phyloP scores from a whole-genome alignment of 495 filamentous ascomycete species.

The Penicillium turbatum region DNA sequence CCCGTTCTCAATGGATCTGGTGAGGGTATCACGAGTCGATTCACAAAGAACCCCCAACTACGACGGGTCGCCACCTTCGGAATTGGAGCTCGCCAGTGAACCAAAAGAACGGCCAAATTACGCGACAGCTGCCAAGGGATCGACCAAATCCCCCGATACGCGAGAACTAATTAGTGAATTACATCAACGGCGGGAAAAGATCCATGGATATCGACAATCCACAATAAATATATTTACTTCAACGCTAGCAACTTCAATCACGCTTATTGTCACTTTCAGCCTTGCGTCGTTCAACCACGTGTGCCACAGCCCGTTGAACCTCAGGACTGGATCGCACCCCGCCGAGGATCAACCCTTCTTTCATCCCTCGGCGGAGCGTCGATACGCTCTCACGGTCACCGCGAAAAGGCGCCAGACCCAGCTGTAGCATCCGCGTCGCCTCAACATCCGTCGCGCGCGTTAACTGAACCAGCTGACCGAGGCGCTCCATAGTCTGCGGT shows the following conservation, averaged over 20 bases:
- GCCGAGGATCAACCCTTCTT: slow-evolving; percentile 73
- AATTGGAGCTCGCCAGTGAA: background rate
- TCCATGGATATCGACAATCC: background rate
- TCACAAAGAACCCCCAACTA: background rate
- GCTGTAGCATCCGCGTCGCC: slow-evolving; percentile 60
- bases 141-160: background rate
- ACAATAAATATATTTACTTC: background rate
- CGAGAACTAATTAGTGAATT: background rate
- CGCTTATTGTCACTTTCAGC: slow-evolving; percentile 19
- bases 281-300: slow-evolving; percentile 53
- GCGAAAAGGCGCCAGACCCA: slow-evolving; percentile 80
- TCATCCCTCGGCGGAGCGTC: slow-evolving; percentile 60
- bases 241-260: slow-evolving; percentile 6
- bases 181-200: background rate
- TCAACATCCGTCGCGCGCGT: slow-evolving; percentile 60
- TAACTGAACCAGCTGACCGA: slow-evolving; percentile 41
- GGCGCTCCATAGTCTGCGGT: slow-evolving; percentile 36
- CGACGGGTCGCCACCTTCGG: background rate
- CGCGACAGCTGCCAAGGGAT: slow-evolving; percentile 4
- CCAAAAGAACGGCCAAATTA: slow-evolving; percentile 4
- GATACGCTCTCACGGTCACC: slow-evolving; percentile 59
- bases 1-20: slow-evolving; percentile 3
- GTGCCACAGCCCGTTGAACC: slow-evolving; percentile 68
- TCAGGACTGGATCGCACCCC: slow-evolving; percentile 68
- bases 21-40: slow-evolving; percentile 3